Conservation (phyloP, 371 early-diverging fungal species). For the Smittium culicis region DNA sequence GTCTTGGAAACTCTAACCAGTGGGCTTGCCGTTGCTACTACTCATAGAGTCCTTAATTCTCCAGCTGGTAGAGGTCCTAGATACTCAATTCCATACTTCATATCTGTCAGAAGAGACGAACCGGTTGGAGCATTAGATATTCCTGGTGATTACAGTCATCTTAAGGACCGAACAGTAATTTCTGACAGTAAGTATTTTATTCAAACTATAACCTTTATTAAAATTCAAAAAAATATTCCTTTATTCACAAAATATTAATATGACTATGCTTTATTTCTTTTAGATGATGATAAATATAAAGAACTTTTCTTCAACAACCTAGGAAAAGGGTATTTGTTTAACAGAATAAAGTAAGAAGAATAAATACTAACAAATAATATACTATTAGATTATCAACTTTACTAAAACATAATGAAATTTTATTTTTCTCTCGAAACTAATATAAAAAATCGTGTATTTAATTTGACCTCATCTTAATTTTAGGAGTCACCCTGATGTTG, state of each 20-base stretch:
- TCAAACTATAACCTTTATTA: not conserved
- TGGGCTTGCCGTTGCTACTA: constrained; percentile 38
- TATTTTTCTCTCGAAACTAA: no score
- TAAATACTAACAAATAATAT: no score
- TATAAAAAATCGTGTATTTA: no score
- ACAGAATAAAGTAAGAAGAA: no score
- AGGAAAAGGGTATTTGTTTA: constrained; percentile 2
- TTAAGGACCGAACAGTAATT: constrained; percentile 5
- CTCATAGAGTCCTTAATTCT: constrained; percentile 46
- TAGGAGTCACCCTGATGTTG: constrained; percentile 24
- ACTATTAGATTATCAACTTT: not conserved
- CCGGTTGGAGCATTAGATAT: constrained; percentile 11
- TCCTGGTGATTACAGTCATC: constrained; percentile 8
- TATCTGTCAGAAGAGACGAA: constrained; percentile 13
- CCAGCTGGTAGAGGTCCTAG: constrained; percentile 29
- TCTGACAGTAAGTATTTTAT: constrained; percentile 12
- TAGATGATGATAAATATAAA: constrained; percentile 17
- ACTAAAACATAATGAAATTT: not conserved
- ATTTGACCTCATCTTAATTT: constrained; percentile 19
- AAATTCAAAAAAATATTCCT: no score
- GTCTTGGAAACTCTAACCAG: constrained; percentile 43
- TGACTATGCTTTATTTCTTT: no score
- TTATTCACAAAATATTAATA: no score
- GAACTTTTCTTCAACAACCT: constrained; percentile 14
- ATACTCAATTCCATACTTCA: constrained; percentile 19